Conservation (phyloP, 2,329 filamentous ascomycete genomes). For the Colletotrichum camelliae region DNA sequence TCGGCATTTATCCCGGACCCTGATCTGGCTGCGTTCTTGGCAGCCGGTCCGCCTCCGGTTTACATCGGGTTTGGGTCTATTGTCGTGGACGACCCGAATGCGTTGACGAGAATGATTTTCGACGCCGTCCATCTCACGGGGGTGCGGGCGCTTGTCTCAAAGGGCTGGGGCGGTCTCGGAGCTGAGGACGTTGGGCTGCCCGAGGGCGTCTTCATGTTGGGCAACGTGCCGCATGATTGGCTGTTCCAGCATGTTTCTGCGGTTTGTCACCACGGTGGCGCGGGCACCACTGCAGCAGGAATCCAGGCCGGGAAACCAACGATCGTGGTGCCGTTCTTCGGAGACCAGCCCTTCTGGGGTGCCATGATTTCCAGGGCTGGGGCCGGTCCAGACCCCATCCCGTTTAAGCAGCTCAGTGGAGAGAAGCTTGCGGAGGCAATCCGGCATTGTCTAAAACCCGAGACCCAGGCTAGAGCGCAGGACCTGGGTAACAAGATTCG, state of each 20-base stretch:
- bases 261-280: constrained; percentile 88
- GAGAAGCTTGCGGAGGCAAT: constrained; percentile 72
- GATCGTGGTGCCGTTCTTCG: constrained; percentile 85
- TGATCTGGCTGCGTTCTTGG: constrained; percentile 70
- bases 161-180: constrained; percentile 87
- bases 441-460: constrained; percentile 61
- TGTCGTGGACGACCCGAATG: constrained; percentile 77
- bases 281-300: constrained; percentile 87
- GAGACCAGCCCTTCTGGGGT: constrained; percentile 85
- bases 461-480: constrained; percentile 60
- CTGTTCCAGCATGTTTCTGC: constrained; percentile 81
- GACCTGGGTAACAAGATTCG: constrained; percentile 69
- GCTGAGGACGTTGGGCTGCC: constrained; percentile 74
- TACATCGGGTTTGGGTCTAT: constrained; percentile 88
- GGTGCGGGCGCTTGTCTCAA: constrained; percentile 81
- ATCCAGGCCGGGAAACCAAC: constrained; percentile 82
- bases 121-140: constrained; percentile 71
- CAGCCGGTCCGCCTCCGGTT: constrained; percentile 72
- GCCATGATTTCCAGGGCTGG: constrained; percentile 75
- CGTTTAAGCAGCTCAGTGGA: constrained; percentile 69
- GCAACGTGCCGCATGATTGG: constrained; percentile 89
- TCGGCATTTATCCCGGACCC: constrained; percentile 69
- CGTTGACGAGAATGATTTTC: constrained; percentile 74
- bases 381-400: constrained; percentile 74
- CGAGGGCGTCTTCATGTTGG: constrained; percentile 80